Base-by-base conservation (phyloP, 2,329 filamentous ascomycete species). In the Xylariaceae sp. region DNA sequence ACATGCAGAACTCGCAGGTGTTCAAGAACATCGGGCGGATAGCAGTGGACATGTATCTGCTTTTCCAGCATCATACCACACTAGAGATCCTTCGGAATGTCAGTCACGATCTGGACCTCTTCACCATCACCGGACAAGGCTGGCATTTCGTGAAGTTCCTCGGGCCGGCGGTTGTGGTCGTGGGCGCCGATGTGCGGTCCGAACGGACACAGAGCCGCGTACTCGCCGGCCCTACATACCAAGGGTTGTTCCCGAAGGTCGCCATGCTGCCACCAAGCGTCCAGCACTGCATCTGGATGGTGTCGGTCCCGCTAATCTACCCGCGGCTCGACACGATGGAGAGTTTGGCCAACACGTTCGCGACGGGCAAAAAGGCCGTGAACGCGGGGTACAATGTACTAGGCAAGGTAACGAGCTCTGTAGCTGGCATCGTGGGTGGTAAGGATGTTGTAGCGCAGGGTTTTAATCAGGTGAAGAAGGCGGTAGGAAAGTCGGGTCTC, bases 111-210 rank as follows among this genome's bases (percentile, higher is more conserved):
- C 83, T 87, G 44, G 95, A 99, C 67, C 85, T 99, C 5, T 99
- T 99, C 76, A 98, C 94, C 1, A 89, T 99, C 53, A 98, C 95
- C 0, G 94, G 95, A n/a, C 90, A 90, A 17, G 95, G 95, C 6
- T 99, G 95, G 95, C 95, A 99, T 74, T 99, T 98, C 74, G 86
- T 99, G 75, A 99, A 99, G 75, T 97, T 90, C 68, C 85, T 99
- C 5, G 95, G 95, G 0, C 95, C 95, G 0, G 91, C 91, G 4
- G 88, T 99, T 11, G 92, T 92, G 0, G 89, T 96, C 0, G 88
- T 96, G 47, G 95, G 94, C 0, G 89, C 91, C 2, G 95, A 99
- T 73, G 94, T 92, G 65, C 87, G 95, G 49, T 96, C 93, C 4
- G 95, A 99, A 75, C 82, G 95, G 48, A 96, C 90, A 50, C 91